phyloP scores from a whole-genome alignment of 345 rosid genomes.

The Populus deltoides region DNA sequence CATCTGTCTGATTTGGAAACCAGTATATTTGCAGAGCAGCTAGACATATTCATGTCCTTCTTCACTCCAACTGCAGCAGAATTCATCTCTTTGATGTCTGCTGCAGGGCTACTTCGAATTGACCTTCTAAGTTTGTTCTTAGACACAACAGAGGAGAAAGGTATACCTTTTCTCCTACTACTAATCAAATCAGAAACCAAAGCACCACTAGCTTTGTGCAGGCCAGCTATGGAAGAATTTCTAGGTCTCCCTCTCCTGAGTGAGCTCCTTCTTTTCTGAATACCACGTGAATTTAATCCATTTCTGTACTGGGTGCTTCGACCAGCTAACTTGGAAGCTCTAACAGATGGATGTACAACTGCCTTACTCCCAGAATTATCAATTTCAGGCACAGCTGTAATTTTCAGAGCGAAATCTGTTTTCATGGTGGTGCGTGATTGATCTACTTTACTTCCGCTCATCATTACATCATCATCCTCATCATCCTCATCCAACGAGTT shows the following conservation, averaged over 20 bases:
- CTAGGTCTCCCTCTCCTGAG: slow-evolving; percentile 62
- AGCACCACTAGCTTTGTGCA: slow-evolving; percentile 52
- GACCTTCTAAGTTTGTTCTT: slow-evolving; percentile 54
- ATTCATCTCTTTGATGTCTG: slow-evolving; percentile 31
- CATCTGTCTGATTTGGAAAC: slow-evolving; percentile 60
- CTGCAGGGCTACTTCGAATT: slow-evolving; percentile 26
- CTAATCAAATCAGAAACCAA: slow-evolving; percentile 54
- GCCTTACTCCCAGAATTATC: slow-evolving; percentile 27
- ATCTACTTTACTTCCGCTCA: slow-evolving; percentile 23
- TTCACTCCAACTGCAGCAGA: slow-evolving; percentile 22
- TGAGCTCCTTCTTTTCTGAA: slow-evolving; percentile 76
- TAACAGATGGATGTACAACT: slow-evolving; percentile 41
- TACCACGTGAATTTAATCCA: slow-evolving; percentile 51
- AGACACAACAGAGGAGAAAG: slow-evolving; percentile 46
- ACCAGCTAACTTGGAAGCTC: slow-evolving; percentile 47
- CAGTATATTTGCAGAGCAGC: slow-evolving; percentile 67
- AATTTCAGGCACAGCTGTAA: slow-evolving; percentile 12
- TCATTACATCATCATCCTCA: slow-evolving; percentile 16
- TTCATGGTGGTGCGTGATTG: slow-evolving; percentile 11
- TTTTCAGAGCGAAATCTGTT: slow-evolving; percentile 8
- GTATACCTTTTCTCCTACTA: slow-evolving; percentile 52
- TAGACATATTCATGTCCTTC: slow-evolving; percentile 35
- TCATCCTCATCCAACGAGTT: slow-evolving; percentile 29
- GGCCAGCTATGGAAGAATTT: slow-evolving; percentile 38
- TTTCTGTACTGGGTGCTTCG: slow-evolving; percentile 45